Conservation (phyloP, 306 rosid genomes). For the Prunus salicina region DNA sequence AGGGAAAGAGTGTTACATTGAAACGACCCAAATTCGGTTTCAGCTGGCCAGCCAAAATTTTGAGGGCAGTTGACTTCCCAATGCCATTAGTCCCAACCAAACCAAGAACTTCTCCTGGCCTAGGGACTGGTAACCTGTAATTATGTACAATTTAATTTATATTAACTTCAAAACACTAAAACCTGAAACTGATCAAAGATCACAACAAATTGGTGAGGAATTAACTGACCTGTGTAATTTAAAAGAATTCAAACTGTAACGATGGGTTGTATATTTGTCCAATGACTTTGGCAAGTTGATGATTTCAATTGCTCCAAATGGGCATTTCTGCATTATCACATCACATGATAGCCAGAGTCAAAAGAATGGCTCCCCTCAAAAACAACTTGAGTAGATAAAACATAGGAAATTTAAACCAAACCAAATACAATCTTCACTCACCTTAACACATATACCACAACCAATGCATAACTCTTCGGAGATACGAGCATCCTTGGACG, state of each 20-base stretch:
- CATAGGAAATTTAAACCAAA: not conserved
- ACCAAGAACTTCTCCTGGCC: slow-evolving; percentile 98
- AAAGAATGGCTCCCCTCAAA: not conserved
- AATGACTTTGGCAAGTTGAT: slow-evolving; percentile 90
- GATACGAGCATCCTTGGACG: slow-evolving; percentile 78
- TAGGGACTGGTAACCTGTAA: slow-evolving; percentile 87
- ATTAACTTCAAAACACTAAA: slow-evolving; percentile 14
- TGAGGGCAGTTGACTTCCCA: slow-evolving; percentile 97
- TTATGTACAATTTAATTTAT: not conserved
- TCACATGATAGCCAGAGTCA: slow-evolving; percentile 9
- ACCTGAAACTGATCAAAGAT: too few species aligned
- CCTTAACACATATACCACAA: slow-evolving; percentile 98
- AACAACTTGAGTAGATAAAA: not conserved
- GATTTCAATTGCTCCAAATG: slow-evolving; percentile 92
- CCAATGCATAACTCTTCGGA: slow-evolving; percentile 98
- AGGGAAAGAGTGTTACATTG: slow-evolving; percentile 44
- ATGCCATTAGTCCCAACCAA: slow-evolving; percentile 96
- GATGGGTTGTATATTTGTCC: slow-evolving; percentile 88
- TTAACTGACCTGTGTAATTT: slow-evolving; percentile 77
- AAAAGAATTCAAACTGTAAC: slow-evolving; percentile 92
- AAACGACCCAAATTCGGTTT: slow-evolving; percentile 95
- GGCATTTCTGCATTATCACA: slow-evolving; percentile 70
- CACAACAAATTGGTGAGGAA: not conserved
- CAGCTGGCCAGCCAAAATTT: slow-evolving; percentile 91
- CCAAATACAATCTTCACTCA: slow-evolving; percentile 8